Conservation (phyloP, 2,329 filamentous ascomycete species). For the Penicillium sclerotigenum region DNA sequence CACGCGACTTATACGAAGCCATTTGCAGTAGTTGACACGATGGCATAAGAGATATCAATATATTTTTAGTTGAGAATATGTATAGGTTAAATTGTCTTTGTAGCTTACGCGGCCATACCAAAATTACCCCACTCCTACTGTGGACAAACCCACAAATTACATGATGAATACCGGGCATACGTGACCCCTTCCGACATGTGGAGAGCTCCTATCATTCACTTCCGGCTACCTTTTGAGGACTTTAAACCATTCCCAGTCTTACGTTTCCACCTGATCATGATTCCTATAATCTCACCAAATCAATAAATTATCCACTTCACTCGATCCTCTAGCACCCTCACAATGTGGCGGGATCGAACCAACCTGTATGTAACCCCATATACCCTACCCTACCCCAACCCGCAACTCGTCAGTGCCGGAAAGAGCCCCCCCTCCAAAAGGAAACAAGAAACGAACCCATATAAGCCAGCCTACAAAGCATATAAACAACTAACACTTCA, state of each 20-base stretch:
- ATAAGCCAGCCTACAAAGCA: background rate
- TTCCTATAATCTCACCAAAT: constrained; percentile 9
- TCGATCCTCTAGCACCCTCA: constrained; percentile 48
- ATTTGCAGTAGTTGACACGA: background rate
- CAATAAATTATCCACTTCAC: constrained; percentile 19
- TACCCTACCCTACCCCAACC: background rate
- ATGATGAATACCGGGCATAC: constrained; percentile 6
- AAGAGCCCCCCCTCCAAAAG: background rate
- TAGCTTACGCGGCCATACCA: background rate
- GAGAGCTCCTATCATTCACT: constrained; percentile 6
- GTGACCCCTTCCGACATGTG: constrained; percentile 8
- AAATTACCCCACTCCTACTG: constrained; percentile 1
- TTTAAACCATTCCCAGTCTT: background rate
- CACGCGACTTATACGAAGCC: background rate
- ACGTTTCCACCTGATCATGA: constrained; percentile 13
- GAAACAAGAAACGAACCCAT: background rate
- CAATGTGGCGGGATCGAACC: constrained; percentile 98
- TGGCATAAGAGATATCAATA: background rate
- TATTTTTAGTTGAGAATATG: background rate
- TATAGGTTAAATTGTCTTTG: background rate
- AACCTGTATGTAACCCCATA: constrained; percentile 69
- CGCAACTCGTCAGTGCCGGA: background rate
- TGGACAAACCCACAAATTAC: constrained; percentile 1
- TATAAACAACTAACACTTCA: constrained; percentile 15
- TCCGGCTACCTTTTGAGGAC: background rate